Base-by-base conservation (phyloP, 108 stramenopile genomes). In the Parmales sp. region DNA sequence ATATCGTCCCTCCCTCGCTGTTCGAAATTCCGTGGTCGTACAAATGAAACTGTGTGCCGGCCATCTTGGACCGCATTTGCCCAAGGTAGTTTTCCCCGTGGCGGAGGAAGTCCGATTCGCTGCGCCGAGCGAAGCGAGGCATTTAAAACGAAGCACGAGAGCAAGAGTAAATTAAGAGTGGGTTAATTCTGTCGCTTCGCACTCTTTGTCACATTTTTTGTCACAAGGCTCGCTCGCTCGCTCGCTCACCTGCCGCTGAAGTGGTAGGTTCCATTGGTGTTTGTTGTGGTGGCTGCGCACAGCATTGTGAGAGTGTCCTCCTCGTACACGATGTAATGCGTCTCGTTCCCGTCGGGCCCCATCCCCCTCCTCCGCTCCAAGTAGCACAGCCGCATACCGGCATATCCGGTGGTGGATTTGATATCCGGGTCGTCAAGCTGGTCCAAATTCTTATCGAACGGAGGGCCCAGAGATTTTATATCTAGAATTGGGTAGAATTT, bases 11-110 rank as follows among this genome's bases (percentile, higher is more conserved):
- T 6, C 54, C 54, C 54, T 60, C 54, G 54, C 31, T 60, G 31
- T 60, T 60, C 31, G 31, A 34, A 13, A 60, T 60, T 4, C 54
- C 54, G 54, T 60, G 31, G 54, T 60, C 54, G 54, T 60, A 60
- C 9, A 60, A 16, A 16, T 60, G 54, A 20, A 60, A 60, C 54
- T 60, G 54, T 5, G 54, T 60, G 16, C 54, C 54, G 26, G 54
- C 54, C 3, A 60, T 11, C 11, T 28, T 34, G 29, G 31, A 34
- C 31, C 36, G 29, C 54, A 60, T 60, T 20, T 28, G 26, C 11
- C 54, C 54, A 16, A 60, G 13, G 54, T 60, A 60, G 31, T 28
- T 13, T 28, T 60, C 54, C 3, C 54, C 54, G 31, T 60, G 54
- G 16, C 54, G 13, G 1, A 60, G 20, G 28, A 60, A 60, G 28